These are phyloP conservation scores for Perkinsus marinus DNA, from an alignment of 169 alveolate genomes.

Conservation along the genomic window DNA sequence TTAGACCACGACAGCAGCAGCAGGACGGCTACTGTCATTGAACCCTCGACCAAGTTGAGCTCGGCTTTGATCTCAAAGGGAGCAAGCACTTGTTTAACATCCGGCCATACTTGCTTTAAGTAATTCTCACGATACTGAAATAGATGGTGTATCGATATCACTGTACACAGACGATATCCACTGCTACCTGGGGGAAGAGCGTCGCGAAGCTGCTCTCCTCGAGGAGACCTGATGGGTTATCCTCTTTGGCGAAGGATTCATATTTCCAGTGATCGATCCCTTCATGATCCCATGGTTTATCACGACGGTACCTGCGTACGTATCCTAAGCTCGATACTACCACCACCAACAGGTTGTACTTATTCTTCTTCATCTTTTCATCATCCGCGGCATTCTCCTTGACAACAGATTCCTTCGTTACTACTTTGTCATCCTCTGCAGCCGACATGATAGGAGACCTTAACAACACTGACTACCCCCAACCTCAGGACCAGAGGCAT, in stretches of 20 bases:
- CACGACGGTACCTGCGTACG: conserved; percentile 74
- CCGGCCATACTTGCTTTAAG: conserved; percentile 88
- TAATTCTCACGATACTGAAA: conserved; percentile 89
- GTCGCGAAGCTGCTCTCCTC: conserved; percentile 95
- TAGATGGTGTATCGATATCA: too few relatives aligned
- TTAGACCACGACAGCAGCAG: too few relatives aligned
- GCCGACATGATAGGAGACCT: too few relatives aligned
- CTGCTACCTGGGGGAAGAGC: conserved; percentile 80
- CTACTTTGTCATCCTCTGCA: too few relatives aligned
- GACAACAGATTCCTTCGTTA: background rate
- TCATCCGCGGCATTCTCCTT: background rate
- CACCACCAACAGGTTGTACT: too few relatives aligned
- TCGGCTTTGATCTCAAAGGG: conserved; percentile 74
- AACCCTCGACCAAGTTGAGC: conserved; percentile 93
- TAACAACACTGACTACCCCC: too few relatives aligned
- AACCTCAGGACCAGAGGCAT: too few relatives aligned
- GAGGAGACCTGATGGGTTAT: conserved; percentile 75
- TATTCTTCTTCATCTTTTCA: background rate
- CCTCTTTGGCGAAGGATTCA: conserved; percentile 68
- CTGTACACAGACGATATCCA: too few relatives aligned
- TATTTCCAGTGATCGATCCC: conserved; percentile 96
- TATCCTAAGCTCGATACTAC: too few relatives aligned
- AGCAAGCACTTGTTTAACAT: conserved; percentile 53
- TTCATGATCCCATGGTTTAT: conserved; percentile 99
- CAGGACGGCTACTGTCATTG: conserved; percentile 72